Evolutionary conservation across 495 filamentous ascomycete species (phyloP), one percentile per base, ranked within the genome.

Genomic region (Friedmanniomyces endolithicus): DNA sequence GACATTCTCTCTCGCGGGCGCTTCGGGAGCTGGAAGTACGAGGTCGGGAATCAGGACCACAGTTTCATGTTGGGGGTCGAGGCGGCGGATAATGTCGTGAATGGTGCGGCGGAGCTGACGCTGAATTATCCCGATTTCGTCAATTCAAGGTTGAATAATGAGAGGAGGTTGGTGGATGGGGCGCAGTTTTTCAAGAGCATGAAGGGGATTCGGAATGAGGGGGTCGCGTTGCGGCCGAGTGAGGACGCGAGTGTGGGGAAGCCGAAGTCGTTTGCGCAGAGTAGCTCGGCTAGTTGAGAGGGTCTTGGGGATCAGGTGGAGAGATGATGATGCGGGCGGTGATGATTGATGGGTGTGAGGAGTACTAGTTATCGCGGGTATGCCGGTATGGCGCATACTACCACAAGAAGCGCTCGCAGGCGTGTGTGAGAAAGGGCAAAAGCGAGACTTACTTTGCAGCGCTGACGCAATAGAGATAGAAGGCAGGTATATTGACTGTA

Each of bases 61-160:
- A 88, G 83, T 35, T 97, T 99, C 76, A 97, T 97, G 92, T 77
- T 96, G 44, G 92, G 92, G 69, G 92, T 96, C 17, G 92, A 99
- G 73, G 92, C 92, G 45, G 90, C 85, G 39, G 92, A 99, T 73
- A 79, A 90, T 73, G 92, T 99, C 68, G 83, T 95, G 65, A 90
- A 86, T 71, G 92, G 92, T 61, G 86, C 86, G 2, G 86, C 89
- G 56, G 92, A 99, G 77, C 73, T 97, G 69, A 99, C 92, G 52
- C 81, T 97, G 63, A 96, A 99, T 78, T 94, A 97, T 73, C 94
- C 94, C 44, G 94, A 99, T 73, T 96, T 97, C 69, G 90, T 99
- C 74, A 99, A 99, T 74, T 74, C 78, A 50, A 77, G 92, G 62
- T 72, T 83, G 64, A 98, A 98, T 75, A 81, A 74, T 9, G 92